Percentiles rank a stretch among this genome's conserved stretches.
These are phyloP conservation scores for Suhomyces emberorum DNA, from an alignment of 805 yeast genomes.

Conservation along the genomic window DNA sequence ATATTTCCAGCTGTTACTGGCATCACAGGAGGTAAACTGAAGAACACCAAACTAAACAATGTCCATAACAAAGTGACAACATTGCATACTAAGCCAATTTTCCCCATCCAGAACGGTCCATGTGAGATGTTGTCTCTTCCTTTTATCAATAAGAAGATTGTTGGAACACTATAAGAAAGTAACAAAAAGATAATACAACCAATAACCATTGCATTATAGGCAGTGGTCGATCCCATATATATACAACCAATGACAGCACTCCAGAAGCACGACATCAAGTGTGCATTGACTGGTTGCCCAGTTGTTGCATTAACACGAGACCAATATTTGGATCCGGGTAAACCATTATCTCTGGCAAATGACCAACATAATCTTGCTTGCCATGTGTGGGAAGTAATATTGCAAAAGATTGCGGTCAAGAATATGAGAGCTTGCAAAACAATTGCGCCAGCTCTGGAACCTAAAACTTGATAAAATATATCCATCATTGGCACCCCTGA, in stretches of 20 bases:
- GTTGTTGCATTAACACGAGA: constrained; percentile 43
- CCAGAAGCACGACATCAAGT: constrained; percentile 50
- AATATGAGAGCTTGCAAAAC: constrained; percentile 48
- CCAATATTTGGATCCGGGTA: constrained; percentile 54
- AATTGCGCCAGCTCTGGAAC: constrained; percentile 52
- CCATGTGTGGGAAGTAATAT: constrained; percentile 63
- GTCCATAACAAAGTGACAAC: constrained; percentile 55
- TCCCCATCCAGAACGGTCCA: constrained; percentile 70
- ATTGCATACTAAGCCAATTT: constrained; percentile 50
- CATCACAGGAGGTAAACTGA: constrained; percentile 60
- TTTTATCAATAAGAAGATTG: constrained; percentile 41
- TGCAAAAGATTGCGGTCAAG: constrained; percentile 55
- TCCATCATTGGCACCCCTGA: constrained; percentile 66
- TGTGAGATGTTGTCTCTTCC: constrained; percentile 52
- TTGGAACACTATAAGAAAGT: constrained; percentile 57
- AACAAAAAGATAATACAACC: constrained; percentile 59
- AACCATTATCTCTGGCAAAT: constrained; percentile 62
- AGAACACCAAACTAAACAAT: constrained; percentile 55
- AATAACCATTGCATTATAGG: constrained; percentile 61
- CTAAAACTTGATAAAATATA: constrained; percentile 56
- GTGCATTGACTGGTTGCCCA: constrained; percentile 60
- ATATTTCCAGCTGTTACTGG: constrained; percentile 60
- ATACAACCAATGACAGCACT: constrained; percentile 57
- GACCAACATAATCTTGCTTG: constrained; percentile 68
- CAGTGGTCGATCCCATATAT: constrained; percentile 63